A percentile compares a stretch with the other conserved stretches of the same genome.
Evolutionary conservation across 129 eudicot genomes (phyloP).

Genomic region (Helianthus tuberosus): DNA sequence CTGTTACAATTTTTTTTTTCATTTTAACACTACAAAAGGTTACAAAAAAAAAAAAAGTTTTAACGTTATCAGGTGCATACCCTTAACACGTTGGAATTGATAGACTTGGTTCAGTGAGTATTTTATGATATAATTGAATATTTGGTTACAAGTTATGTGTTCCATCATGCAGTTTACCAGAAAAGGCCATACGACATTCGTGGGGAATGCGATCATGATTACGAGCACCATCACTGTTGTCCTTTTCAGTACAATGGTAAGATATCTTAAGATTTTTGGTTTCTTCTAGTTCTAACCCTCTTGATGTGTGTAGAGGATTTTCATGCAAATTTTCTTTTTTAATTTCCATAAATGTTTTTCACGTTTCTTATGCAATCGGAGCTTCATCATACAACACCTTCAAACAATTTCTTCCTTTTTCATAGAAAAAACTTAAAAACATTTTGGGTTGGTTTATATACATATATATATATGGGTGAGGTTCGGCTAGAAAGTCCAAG

Average conservation of each 20-base stretch:
- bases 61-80: no score
- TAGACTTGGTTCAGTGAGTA: background rate
- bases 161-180: conserved; percentile 66
- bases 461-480: background rate
- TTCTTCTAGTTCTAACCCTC: background rate
- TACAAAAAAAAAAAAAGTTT: no score
- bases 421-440: background rate
- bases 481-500: no score
- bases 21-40: no score
- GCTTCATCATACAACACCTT: conserved; percentile 1
- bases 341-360: background rate
- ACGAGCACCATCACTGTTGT: conserved; percentile 93
- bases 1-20: background rate
- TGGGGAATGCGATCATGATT: conserved; percentile 77
- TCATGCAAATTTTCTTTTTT: background rate
- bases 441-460: background rate
- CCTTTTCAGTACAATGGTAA: conserved; percentile 94
- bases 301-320: background rate
- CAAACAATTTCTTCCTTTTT: background rate
- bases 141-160: conserved; percentile 9
- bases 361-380: background rate
- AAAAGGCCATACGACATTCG: conserved; percentile 57
- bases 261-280: conserved; percentile 22
- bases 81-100: background rate
- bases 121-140: background rate